Base-by-base conservation (phyloP, 139 green algal species). In the Tetradesmus lagerheimii region DNA sequence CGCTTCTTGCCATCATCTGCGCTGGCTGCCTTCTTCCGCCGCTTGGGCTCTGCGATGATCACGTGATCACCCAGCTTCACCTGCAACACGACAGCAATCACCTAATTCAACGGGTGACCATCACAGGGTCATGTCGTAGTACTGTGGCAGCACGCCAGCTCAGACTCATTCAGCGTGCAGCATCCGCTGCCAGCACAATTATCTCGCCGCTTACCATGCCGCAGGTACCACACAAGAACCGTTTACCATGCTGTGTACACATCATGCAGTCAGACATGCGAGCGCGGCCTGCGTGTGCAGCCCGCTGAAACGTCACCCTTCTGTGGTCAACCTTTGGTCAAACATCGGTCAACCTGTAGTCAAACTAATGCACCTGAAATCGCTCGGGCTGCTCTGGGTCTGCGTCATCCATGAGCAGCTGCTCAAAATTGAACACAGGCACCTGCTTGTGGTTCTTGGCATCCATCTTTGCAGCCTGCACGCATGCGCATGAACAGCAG, bases 381-480 rank as follows among this genome's bases (percentile, higher is more conserved):
- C 34, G 18, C 64, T 86, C 81, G 15, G 4, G 5, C 47, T 62
- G 47, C 47, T 38, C 81, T 8, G n/a, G 1, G 12, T 86, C 45
- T 1, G 47, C 50, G 31, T 86, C 81, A 4, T 76, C 18, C 81
- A 86, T 76, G 3, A 39, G 62, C 14, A 86, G 18, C 16, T 5
- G 27, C 31, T 76, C n/a, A 76, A 86, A 86, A n/a, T 86, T 38
- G 81, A 86, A 86, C 14, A 86, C n/a, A 27, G 80, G 34, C n/a
- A 86, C 31, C n/a, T 86, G 41, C 16, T 85, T 4, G 29, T 39
- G 37, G 25, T 53, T 29, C 34, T n/a, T n/a, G 14, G 4, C n/a
- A 4, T 38, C 27, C 20, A 20, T 38, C 14, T 27, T 20, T 41
- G 37, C 2, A 38, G n/a, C 15, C 74, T 34, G 29, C 38, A 35